These are phyloP conservation scores for Emergomyces africanus DNA, from an alignment of 2,329 filamentous ascomycete genomes.

Conservation along the genomic window DNA sequence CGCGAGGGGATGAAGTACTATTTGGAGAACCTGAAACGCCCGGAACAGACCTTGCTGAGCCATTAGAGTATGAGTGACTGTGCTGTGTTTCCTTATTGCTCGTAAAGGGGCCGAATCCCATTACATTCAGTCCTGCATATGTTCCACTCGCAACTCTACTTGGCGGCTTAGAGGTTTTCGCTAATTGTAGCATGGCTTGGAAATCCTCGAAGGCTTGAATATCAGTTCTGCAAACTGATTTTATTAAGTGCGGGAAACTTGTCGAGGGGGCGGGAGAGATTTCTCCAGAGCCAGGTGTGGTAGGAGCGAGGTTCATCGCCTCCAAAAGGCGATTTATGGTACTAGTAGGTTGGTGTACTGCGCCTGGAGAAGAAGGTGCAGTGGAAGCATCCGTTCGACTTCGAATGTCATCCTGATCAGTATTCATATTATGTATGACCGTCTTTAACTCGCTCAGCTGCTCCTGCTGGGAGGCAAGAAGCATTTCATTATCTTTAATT, in stretches of 20 bases:
- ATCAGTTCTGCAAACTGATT: slow-evolving; percentile 72
- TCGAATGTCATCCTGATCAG: slow-evolving; percentile 54
- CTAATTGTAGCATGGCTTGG: slow-evolving; percentile 56
- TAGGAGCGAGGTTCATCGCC: slow-evolving; percentile 39
- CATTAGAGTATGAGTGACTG: slow-evolving; percentile 35
- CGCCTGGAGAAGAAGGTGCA: slow-evolving; percentile 67
- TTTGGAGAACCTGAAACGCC: slow-evolving; percentile 35
- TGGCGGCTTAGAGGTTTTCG: slow-evolving; percentile 46
- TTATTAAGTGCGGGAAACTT: slow-evolving; percentile 71
- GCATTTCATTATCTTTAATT: slow-evolving; percentile 69
- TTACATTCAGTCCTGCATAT: slow-evolving; percentile 50
- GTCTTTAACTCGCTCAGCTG: slow-evolving; percentile 82
- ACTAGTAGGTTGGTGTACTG: slow-evolving; percentile 41
- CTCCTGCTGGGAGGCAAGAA: slow-evolving; percentile 83
- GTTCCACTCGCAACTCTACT: slow-evolving; percentile 62
- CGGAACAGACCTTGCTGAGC: slow-evolving; percentile 47
- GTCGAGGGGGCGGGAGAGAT: slow-evolving; percentile 50
- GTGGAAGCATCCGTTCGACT: slow-evolving; percentile 53
- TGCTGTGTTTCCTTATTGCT: slow-evolving; percentile 24
- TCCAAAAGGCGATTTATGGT: slow-evolving; percentile 48
- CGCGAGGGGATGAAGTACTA: slow-evolving; percentile 26
- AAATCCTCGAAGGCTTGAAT: slow-evolving; percentile 76
- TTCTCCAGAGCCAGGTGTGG: slow-evolving; percentile 37
- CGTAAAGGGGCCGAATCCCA: slow-evolving; percentile 37
- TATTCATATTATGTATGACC: slow-evolving; percentile 78